phyloP scores from a whole-genome alignment of 495 filamentous ascomycete genomes.

The Xylaria curta region DNA sequence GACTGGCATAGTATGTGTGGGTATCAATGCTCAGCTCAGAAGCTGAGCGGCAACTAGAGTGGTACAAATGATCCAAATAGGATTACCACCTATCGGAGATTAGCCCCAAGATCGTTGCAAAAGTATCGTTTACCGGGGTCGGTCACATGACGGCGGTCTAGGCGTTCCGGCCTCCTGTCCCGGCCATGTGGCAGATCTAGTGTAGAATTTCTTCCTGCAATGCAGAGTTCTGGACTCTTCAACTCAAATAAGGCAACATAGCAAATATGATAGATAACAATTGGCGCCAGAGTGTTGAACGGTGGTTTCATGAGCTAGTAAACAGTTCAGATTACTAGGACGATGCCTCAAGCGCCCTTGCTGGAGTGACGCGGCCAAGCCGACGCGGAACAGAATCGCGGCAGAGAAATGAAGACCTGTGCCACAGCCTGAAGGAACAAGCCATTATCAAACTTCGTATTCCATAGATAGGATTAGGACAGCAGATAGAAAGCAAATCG shows the following conservation, averaged over 20 bases:
- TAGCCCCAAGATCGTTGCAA: not conserved
- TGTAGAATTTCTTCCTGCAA: not conserved
- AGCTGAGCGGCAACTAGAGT: not conserved
- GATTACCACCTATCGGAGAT: constrained; percentile 4
- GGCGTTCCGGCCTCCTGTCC: not conserved
- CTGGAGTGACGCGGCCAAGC: constrained; percentile 8
- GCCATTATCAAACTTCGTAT: not conserved
- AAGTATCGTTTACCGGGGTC: not conserved
- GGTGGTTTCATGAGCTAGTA: not conserved
- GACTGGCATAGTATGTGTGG: not conserved
- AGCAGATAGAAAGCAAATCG: not conserved
- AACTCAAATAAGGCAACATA: not conserved
- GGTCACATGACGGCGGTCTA: not conserved
- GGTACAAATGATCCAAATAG: not conserved
- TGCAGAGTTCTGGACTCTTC: not conserved
- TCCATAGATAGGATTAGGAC: not conserved
- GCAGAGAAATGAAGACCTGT: not conserved
- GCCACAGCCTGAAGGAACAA: not conserved
- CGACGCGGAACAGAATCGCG: not conserved
- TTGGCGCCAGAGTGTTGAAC: not conserved
- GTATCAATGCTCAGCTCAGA: not conserved
- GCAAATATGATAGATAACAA: not conserved
- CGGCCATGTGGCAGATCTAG: not conserved
- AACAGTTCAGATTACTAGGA: not conserved
- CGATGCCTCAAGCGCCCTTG: not conserved